These are phyloP conservation scores for Wickerhamomyces canadensis DNA, from an alignment of 805 yeast genomes.

Conservation along the genomic window DNA sequence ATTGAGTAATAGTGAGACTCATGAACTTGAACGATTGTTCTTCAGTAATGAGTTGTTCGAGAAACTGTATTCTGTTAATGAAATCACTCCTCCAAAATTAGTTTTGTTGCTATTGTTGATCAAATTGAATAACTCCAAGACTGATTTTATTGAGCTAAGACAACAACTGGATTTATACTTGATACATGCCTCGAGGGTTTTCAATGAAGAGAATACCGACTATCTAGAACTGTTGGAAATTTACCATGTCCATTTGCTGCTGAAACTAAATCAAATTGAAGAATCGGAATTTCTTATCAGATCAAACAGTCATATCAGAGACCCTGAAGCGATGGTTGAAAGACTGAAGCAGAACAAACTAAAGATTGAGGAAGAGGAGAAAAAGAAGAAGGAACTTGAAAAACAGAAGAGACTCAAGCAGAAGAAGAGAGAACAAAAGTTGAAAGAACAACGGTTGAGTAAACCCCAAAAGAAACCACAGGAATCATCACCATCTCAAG, in stretches of 20 bases:
- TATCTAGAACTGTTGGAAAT: constrained; percentile 19
- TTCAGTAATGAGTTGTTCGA: constrained; percentile 13
- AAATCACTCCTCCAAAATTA: constrained; percentile 17
- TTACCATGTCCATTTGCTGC: constrained; percentile 18
- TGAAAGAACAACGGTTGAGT: constrained; percentile 3
- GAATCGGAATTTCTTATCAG: constrained; percentile 19
- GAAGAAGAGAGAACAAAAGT: constrained; percentile 12
- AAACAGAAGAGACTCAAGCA: constrained; percentile 1
- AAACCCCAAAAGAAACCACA: constrained; percentile 7
- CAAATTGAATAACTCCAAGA: constrained; percentile 16
- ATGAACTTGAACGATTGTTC: constrained; percentile 3
- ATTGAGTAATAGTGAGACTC: constrained; percentile 1
- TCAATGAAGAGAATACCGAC: constrained; percentile 2
- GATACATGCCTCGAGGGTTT: constrained; percentile 7
- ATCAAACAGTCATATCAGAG: constrained; percentile 13
- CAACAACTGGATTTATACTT: constrained; percentile 18
- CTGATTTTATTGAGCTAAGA: constrained; percentile 14
- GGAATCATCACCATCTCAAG: too few species aligned
- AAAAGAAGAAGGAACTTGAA: constrained; percentile 8
- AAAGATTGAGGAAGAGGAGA: constrained; percentile 6
- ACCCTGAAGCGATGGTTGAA: constrained; percentile 10
- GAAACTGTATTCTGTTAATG: constrained; percentile 6
- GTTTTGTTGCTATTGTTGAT: constrained; percentile 17
- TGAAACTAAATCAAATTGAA: constrained; percentile 14
- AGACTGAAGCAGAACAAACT: constrained; percentile 8